Base-by-base conservation (phyloP, 2,329 filamentous ascomycete species). In the Pseudocercospora fijiensis region DNA sequence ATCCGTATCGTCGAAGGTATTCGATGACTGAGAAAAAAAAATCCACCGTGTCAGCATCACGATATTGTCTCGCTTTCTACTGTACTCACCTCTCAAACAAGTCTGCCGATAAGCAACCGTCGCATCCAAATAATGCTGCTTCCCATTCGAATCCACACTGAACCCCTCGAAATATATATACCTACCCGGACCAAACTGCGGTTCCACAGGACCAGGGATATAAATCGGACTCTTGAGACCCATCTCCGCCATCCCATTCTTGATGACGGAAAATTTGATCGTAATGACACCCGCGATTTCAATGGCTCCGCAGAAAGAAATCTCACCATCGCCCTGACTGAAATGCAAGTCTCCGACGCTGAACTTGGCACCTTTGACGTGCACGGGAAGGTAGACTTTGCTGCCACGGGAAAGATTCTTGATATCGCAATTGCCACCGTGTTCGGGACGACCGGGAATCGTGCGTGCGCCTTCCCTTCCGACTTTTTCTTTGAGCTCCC, bases 261-360 rank as follows among this genome's bases (percentile, higher is more conserved):
- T 96, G 82, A 96, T 88, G 16, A 96, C 90, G 57, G 86, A 88
- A 81, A 96, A 93, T 49, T 95, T 96, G 77, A 96, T 85, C 2
- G 92, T 96, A 70, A 96, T 96, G 49, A 91, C 82, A 4, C 92
- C 92, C 0, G 92, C 91, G 90, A 97, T 97, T 77, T 97, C 93
- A 71, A 96, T 97, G 5, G 92, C 93, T 20, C 75, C 75, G 62
- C 81, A 83, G 72, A 83, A 97, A 2, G 88, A 91, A 64, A 96
- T 96, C 75, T 96, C 92, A 6, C 92, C 92, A 73, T 96, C 92
- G 8, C 92, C 92, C 78, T 96, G 86, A 88, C 77, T 95, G 96
- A 73, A 74, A 49, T 74, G 70, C 6, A 77, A 78, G 74, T 96
- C 93, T 11, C 93, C 93, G 0, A 96, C 93, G 49, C 86, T 90